Evolutionary conservation across 106 monocot genomes (phyloP).

Genomic region (Amphibolis antarctica): DNA sequence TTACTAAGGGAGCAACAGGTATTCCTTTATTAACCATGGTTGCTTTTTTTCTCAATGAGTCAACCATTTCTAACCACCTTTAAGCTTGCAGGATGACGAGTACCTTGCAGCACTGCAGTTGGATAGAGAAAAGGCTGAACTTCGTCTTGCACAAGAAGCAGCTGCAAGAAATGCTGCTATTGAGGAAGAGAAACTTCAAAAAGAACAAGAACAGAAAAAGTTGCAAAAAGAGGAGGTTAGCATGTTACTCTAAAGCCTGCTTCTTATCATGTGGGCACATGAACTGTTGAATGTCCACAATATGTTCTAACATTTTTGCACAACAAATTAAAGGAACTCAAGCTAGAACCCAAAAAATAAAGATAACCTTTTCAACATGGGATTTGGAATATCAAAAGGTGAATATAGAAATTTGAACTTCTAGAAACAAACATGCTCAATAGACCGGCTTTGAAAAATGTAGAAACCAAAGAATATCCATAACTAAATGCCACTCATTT

Average conservation of each 20-base stretch:
- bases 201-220: slow-evolving; percentile 49
- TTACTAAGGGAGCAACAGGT: slow-evolving; percentile 90
- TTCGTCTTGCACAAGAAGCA: slow-evolving; percentile 40
- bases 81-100: slow-evolving; percentile 70
- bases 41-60: slow-evolving; percentile 5
- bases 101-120: slow-evolving; percentile 82
- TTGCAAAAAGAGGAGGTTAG: slow-evolving; percentile 71
- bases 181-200: slow-evolving; percentile 32
- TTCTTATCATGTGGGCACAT: background rate
- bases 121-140: slow-evolving; percentile 79
- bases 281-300: background rate
- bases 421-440: too few species aligned
- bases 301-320: too few species aligned
- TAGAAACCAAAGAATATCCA: too few species aligned
- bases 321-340: too few species aligned
- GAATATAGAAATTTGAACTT: too few species aligned
- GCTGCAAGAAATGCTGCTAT: slow-evolving; percentile 58
- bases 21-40: slow-evolving; percentile 5
- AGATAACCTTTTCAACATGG: too few species aligned
- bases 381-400: too few species aligned
- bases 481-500: too few species aligned
- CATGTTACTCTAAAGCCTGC: background rate
- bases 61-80: too few species aligned
- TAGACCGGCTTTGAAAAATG: too few species aligned
- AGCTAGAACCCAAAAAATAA: too few species aligned